Evolutionary conservation across 306 rosid genomes (phyloP).

Genomic region (Sophora flavescens): DNA sequence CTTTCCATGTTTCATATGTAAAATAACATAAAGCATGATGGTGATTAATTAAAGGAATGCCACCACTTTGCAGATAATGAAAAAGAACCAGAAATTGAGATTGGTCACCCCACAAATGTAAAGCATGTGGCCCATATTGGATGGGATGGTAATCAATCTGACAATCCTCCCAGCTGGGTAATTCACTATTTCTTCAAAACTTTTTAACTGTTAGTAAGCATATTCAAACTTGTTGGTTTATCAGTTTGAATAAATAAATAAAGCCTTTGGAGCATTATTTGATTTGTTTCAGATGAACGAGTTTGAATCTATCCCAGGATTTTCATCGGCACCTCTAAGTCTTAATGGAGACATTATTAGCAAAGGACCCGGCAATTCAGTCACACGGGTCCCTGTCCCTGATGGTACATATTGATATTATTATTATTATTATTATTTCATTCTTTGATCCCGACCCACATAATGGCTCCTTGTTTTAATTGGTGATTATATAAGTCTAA

Average conservation of each 20-base stretch:
- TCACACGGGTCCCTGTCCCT: conserved; percentile 36
- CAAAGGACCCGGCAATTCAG: conserved; percentile 10
- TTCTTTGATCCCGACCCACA: background rate
- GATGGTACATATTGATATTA: conserved; percentile 39
- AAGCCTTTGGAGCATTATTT: conserved; percentile 16
- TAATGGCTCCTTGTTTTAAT: background rate
- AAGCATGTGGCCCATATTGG: conserved; percentile 97
- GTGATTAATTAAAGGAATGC: background rate
- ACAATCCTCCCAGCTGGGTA: conserved; percentile 91
- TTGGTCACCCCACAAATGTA: conserved; percentile 91
- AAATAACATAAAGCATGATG: background rate
- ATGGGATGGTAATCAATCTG: conserved; percentile 86
- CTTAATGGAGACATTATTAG: conserved; percentile 36
- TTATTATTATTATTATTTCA: background rate
- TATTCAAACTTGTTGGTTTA: background rate
- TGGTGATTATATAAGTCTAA: background rate
- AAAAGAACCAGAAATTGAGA: conserved; percentile 78
- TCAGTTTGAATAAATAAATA: too few species aligned
- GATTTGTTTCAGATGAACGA: conserved; percentile 69
- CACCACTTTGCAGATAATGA: conserved; percentile 63
- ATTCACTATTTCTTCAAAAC: background rate
- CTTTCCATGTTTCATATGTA: background rate
- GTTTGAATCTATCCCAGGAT: conserved; percentile 51
- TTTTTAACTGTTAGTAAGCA: background rate
- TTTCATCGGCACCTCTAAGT: conserved; percentile 52